Evolutionary conservation across 768 basidiomycete genomes (phyloP), one percentile per base, ranked within the genome.

Genomic region (Amanita fuliginea): DNA sequence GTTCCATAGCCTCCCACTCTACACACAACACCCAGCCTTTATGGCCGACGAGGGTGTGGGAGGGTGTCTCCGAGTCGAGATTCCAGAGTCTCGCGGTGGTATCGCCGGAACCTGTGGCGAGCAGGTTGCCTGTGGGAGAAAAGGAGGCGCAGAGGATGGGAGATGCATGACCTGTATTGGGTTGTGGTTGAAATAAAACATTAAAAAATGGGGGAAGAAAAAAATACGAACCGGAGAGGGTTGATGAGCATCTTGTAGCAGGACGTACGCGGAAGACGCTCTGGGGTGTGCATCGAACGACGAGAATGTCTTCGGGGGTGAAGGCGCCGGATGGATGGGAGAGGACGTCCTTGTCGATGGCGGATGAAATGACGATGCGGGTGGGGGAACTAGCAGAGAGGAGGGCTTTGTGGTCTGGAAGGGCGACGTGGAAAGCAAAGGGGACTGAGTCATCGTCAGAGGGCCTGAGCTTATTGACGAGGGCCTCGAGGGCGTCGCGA

Each of bases 11-110:
- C 58, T 97, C 93, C 94, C 95, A 99, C 60, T 97, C 96, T 4
- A 93, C 88, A 57, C 92, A 97, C 1, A 98, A 74, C 1, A 99
- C 92, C 95, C 94, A 97, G 0, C 93, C 94, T 56, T 81, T 81
- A 60, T 99, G 96, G 0, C 96, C 96, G 0, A 76, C 66, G 14
- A 98, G 73, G 11, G 82, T 84, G 60, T 89, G 85, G 35, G 87
- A 89, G 1, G 96, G 95, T 5, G 81, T 85, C 64, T 98, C 96
- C 0, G 88, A 95, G 59, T 85, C 77, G 43, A 98, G 76, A 64
- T 98, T 86, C 96, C 96, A 98, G 19, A 99, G 67, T 3, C 96
- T 79, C 10, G 86, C 92, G 51, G 84, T 88, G 22, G 87, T 90
- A 60, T 98, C 96, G 1, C 94, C 96, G 0, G 92, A 90, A 1